Conservation (phyloP, 2,329 filamentous ascomycete genomes). For the Aspergillus hortae region DNA sequence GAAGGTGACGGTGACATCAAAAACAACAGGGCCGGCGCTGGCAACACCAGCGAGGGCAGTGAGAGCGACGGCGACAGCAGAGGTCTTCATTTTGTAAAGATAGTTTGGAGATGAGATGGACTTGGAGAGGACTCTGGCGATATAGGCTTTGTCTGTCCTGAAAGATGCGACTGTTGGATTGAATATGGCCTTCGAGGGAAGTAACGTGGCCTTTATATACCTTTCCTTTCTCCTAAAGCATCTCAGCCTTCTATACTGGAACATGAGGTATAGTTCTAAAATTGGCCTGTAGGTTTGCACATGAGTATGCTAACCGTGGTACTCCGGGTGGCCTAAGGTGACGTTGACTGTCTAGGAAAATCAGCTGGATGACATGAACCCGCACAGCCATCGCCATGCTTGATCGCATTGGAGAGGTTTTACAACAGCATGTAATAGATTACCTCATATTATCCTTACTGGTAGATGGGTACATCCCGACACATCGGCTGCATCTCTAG, state of each 20-base stretch:
- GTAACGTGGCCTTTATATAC: background rate
- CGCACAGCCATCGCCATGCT: background rate
- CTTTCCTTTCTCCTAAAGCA: background rate
- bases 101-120: background rate
- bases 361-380: background rate
- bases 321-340: background rate
- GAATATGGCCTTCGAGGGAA: background rate
- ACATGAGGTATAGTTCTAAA: background rate
- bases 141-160: background rate
- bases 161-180: background rate
- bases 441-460: background rate
- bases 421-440: background rate
- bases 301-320: background rate
- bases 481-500: background rate
- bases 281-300: background rate
- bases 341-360: background rate
- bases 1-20: slow-evolving; percentile 13
- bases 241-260: background rate
- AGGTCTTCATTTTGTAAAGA: background rate
- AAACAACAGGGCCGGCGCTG: background rate
- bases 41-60: background rate
- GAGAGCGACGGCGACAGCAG: background rate
- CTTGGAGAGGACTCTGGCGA: background rate
- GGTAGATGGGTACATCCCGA: too few relatives aligned
- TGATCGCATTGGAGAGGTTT: background rate